These are phyloP conservation scores for Phyllosticta ampelicida DNA, from an alignment of 2,329 filamentous ascomycete species.

Conservation along the genomic window DNA sequence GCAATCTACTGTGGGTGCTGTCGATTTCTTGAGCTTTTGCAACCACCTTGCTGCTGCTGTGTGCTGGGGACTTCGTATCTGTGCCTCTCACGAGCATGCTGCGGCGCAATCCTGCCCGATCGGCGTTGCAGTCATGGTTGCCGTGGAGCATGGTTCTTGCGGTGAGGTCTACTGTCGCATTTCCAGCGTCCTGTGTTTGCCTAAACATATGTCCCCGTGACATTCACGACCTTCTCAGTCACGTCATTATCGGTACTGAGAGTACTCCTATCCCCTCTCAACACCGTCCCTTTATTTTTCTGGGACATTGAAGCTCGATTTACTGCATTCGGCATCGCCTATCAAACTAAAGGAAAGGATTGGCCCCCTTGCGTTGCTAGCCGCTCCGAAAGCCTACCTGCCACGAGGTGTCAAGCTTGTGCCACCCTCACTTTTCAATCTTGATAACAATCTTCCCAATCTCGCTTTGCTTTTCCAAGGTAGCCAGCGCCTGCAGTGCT, in stretches of 20 bases:
- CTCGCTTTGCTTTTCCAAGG: conserved; percentile 13
- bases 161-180: neutral
- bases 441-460: conserved; percentile 19
- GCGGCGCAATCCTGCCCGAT: neutral
- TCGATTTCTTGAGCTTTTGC: neutral
- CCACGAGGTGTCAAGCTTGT: neutral
- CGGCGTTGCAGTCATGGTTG: neutral
- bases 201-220: neutral
- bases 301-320: neutral
- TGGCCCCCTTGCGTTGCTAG: neutral
- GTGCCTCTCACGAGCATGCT: neutral
- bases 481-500: conserved; percentile 15
- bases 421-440: conserved; percentile 1
- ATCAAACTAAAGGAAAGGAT: neutral
- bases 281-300: neutral
- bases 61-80: neutral
- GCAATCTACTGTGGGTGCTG: neutral
- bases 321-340: neutral
- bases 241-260: neutral
- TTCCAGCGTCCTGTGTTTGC: neutral
- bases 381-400: neutral
- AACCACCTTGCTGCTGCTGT: neutral
- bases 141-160: neutral
- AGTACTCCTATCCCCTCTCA: neutral
- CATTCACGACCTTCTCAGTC: neutral